phyloP scores from a whole-genome alignment of 2,329 filamentous ascomycete species.

The Aspergillus awamori region DNA sequence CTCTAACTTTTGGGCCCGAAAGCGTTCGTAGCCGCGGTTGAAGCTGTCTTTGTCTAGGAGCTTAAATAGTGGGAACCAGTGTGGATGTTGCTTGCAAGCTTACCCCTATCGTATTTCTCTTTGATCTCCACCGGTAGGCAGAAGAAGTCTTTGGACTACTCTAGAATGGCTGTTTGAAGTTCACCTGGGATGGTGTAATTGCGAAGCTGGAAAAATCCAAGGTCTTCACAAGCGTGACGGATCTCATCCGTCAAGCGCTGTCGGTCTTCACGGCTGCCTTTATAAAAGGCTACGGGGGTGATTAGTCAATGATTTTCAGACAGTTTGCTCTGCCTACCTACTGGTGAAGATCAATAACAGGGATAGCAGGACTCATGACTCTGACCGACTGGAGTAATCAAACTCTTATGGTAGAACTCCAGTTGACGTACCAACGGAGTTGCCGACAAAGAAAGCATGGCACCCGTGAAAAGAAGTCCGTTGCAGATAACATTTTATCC shows the following conservation, averaged over 20 bases:
- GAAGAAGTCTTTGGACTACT: slow-evolving; percentile 53
- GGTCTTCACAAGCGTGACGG: slow-evolving; percentile 48
- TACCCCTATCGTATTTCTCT: slow-evolving; percentile 27
- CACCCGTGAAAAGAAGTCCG: not conserved
- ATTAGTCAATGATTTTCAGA: not conserved
- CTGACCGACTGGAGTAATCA: not conserved
- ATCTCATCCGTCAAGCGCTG: slow-evolving; percentile 37
- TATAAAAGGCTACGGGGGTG: not conserved
- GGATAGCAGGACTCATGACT: not conserved
- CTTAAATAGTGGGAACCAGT: not conserved
- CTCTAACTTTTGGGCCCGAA: slow-evolving; percentile 32
- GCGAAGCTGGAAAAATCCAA: slow-evolving; percentile 57
- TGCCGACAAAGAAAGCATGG: no score
- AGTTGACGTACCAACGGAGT: no score
- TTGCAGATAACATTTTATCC: not conserved
- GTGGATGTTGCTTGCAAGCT: not conserved
- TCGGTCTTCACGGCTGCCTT: slow-evolving; percentile 3
- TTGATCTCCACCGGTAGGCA: slow-evolving; percentile 38
- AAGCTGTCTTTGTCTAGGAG: slow-evolving; percentile 2
- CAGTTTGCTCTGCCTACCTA: not conserved
- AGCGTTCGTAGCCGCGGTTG: slow-evolving; percentile 30
- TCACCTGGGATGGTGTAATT: slow-evolving; percentile 50
- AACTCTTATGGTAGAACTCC: not conserved
- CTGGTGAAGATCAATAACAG: not conserved
- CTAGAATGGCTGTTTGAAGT: slow-evolving; percentile 48